Base-by-base conservation (phyloP, 1,284 basidiomycete genomes). In the Tremellales sp. region DNA sequence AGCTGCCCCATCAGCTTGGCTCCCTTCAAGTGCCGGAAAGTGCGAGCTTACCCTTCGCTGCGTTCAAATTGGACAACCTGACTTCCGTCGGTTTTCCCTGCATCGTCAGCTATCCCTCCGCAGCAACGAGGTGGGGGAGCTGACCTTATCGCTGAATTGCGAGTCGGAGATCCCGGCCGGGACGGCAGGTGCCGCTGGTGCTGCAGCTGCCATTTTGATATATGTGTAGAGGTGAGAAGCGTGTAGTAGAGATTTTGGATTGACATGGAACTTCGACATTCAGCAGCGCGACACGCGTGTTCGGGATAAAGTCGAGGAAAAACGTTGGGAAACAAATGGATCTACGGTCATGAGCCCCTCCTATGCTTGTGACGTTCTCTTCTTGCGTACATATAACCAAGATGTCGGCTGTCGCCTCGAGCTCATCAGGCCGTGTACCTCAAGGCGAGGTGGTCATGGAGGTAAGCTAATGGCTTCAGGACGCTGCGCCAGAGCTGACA, bases 11-110 rank as follows among this genome's bases (percentile, higher is more conserved):
- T 29, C 12, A 41, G 45, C 31, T 17, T 31, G 10, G 8, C 8
- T 15, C 15, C 29, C 8, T 31, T 36, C 21, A n/a, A 41, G 25
- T 13, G 12, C 37, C n/a, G 36, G 27, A 45, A n/a, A n/a, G n/a
- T n/a, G n/a, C n/a, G n/a, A n/a, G n/a, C 77, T 44, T 53, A 88
- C 91, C 89, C 80, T 96, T 96, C 24, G 92, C 92, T 37, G 92
- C 92, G 55, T 92, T 86, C 88, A 97, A 85, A 75, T 96, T 97
- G 47, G 89, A 93, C 75, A 91, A 77, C 57, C 92, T 83, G 61
- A 96, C 85, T 76, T 97, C 92, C 84, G 70, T 73, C 12, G 72
- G 68, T 57, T 73, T 73, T 36, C 73, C 73, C 71, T 71, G 43
- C n/a, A 19, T n/a, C 15, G 52, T 54, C 45, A 60, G 53, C n/a